Evolutionary conservation across 805 yeast species (phyloP), one percentile per base, ranked within the genome.

Genomic region (Saccharomycodes ludwigii): DNA sequence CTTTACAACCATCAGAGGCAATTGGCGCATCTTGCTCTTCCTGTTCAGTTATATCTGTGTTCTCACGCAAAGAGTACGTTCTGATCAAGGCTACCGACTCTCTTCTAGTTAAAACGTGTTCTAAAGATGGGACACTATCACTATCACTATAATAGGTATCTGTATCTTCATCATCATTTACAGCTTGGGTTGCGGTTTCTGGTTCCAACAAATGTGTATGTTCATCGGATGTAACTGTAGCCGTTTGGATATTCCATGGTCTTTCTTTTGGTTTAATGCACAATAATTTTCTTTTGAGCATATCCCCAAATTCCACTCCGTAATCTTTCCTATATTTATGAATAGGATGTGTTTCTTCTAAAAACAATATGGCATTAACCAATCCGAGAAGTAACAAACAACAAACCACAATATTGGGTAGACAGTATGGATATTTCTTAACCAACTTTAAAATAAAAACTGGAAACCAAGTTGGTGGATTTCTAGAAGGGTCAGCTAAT

Each of bases 281-380:
- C 15, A 52, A 39, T 3, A 47, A 3, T 11, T 31, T 16, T 10
- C 31, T 38, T 31, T 37, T 40, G 8, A 53, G 24, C 18, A 33
- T 32, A 38, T 67, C 71, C 19, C 75, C 75, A 9, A 59, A 16
- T 17, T 57, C 65, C 4, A 68, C 41, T 4, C 73, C 71, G 22
- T 45, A 37, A 43, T 72, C 76, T 33, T 54, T 56, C 30, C 58
- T 50, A 30, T 50, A 38, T 36, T 55, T 59, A 24, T 52, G 46
- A 14, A 47, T 43, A 11, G 56, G 62, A 40, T 67, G 72, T 3
- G 76, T 68, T 44, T 71, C 77, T 38, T 69, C 73, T 24, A 71
- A 48, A 38, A 70, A 70, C 27, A 72, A 53, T 29, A 65, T 42
- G 3, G 68, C 66, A 24, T 55, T 35, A 2, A 59, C 9, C 24